Base-by-base conservation (phyloP, 345 rosid genomes). In the Carallia pectinifolia region DNA sequence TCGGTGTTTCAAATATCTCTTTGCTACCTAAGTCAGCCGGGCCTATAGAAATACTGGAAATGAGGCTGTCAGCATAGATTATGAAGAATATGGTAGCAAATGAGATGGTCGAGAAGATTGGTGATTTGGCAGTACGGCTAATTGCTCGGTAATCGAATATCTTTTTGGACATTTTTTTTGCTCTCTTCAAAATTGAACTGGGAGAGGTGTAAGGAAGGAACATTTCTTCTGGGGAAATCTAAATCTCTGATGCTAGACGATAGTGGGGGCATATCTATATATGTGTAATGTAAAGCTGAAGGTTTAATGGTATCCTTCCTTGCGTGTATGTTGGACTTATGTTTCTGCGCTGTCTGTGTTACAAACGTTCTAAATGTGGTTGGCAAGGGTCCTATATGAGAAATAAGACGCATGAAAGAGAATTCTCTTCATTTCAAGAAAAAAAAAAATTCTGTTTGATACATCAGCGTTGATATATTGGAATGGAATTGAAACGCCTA, bases 91-190 rank as follows among this genome's bases (percentile, higher is more conserved):
- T 7, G 30, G 6, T 15, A 33, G 54, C 61, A 52, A 74, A 56
- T 17, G 61, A 19, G 67, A 62, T 15, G 64, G 68, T 48, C 8
- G 48, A 58, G 66, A 40, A 39, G 62, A 13, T 18, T n/a, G 52
- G 71, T 5, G 50, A 52, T 52, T 73, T 67, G 27, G 65, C 53
- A 38, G 47, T 10, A 52, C 27, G 55, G 56, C 15, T 1, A 40
- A 67, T 15, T 7, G 2, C 30, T 39, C 39, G 50, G 76, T 33
- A 58, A 58, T 37, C 39, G 15, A 29, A 33, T 3, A 54, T 54
- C 67, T 52, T n/a, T 17, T 50, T 65, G 19, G 60, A 67, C 34
- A 58, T 47, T 23, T 23, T 68, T 27, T 54, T 54, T 5, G 29
- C 58, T 54, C 29, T 19, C 58, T 16, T 33, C n/a, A 72, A 6